Evolutionary conservation across 352 stramenopile species (phyloP).

Genomic region (Phytopythium cucurbitacearum): DNA sequence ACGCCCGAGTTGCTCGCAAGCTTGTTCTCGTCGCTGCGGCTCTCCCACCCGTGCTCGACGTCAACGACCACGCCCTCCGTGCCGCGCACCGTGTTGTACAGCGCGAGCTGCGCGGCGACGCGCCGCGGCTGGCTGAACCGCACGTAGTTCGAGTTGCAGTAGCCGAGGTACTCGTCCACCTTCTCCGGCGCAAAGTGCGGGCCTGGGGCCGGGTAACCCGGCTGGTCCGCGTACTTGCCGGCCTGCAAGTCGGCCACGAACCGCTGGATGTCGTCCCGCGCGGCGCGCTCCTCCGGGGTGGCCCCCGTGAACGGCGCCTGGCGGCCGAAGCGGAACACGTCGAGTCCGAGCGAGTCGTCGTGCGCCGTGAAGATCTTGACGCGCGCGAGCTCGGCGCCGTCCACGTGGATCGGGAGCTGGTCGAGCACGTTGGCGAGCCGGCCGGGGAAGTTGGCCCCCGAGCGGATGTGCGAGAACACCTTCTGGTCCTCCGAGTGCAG

Average conservation of each 20-base stretch:
- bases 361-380: constrained; percentile 90
- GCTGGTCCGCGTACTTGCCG: constrained; percentile 58
- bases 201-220: constrained; percentile 47
- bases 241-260: constrained; percentile 73
- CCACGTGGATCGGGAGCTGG: constrained; percentile 61
- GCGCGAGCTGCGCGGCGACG: constrained; percentile 62
- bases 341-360: constrained; percentile 79
- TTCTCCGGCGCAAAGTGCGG: constrained; percentile 54
- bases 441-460: constrained; percentile 69
- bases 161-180: constrained; percentile 62
- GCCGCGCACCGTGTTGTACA: constrained; percentile 63
- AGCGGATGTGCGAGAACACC: constrained; percentile 83
- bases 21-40: constrained; percentile 79
- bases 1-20: constrained; percentile 34
- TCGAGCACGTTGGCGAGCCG: constrained; percentile 66
- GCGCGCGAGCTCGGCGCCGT: constrained; percentile 60
- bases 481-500: constrained; percentile 72
- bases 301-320: constrained; percentile 71
- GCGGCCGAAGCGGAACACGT: constrained; percentile 84
- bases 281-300: constrained; percentile 49
- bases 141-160: constrained; percentile 81
- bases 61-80: constrained; percentile 73
- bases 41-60: constrained; percentile 84
- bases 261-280: constrained; percentile 48
- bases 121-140: constrained; percentile 76